phyloP scores from a whole-genome alignment of 1,284 basidiomycete species.

The Lignosus rhinocerotis region DNA sequence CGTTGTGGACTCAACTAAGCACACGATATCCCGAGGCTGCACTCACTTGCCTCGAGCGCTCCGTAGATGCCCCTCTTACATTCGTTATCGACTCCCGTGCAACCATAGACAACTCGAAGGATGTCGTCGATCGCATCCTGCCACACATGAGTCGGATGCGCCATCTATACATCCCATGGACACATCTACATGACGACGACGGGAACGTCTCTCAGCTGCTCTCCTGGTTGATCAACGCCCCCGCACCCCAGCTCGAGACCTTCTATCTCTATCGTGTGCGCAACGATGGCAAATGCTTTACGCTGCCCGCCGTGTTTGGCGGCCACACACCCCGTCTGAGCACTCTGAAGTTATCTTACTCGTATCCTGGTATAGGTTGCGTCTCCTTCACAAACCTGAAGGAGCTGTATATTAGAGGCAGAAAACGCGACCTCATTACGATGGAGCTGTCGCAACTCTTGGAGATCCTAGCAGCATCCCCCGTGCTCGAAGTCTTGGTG shows the following conservation, averaged over 20 bases:
- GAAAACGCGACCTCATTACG: constrained; percentile 29
- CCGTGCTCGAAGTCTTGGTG: constrained; percentile 28
- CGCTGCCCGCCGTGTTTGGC: constrained; percentile 29
- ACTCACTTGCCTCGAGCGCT: constrained; percentile 30
- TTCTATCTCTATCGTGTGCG: constrained; percentile 29
- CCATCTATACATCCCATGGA: constrained; percentile 30
- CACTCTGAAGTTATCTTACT: constrained; percentile 29
- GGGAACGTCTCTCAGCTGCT: constrained; percentile 25
- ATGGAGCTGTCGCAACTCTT: constrained; percentile 28
- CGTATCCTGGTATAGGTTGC: constrained; percentile 23
- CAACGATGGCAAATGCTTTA: constrained; percentile 23
- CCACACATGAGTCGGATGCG: constrained; percentile 30
- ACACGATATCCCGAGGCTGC: constrained; percentile 30
- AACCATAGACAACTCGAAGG: constrained; percentile 16
- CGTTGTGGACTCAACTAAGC: constrained; percentile 33
- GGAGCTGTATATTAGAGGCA: constrained; percentile 29
- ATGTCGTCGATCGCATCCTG: constrained; percentile 26
- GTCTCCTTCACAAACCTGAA: constrained; percentile 24
- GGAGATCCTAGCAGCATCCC: constrained; percentile 30
- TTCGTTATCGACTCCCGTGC: constrained; percentile 26
- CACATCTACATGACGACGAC: constrained; percentile 24
- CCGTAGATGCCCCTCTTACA: constrained; percentile 30
- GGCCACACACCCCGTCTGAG: constrained; percentile 29
- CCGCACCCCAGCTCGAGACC: constrained; percentile 30
- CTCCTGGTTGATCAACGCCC: constrained; percentile 24